Evolutionary conservation across 2,329 filamentous ascomycete genomes (phyloP), one percentile per base, ranked within the genome.

Genomic region (Dothidotthia symphoricarpi): DNA sequence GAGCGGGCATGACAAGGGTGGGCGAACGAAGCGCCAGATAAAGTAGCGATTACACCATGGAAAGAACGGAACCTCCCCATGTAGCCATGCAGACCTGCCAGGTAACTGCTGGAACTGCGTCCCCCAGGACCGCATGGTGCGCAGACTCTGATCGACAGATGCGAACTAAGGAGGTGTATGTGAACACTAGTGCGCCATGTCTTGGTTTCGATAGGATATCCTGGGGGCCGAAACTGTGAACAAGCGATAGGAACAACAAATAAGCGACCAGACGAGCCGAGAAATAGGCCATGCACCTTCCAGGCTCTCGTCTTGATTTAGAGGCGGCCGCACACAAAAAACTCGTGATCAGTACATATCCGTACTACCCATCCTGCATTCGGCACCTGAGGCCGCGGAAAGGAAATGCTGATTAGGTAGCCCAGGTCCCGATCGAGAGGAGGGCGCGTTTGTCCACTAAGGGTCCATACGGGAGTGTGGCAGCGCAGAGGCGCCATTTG

Each of bases 31-130:
- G 51, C 49, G 49, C 46, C 47, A 52, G 37, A 48, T 33, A 40
- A 34, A 54, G 53, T 57, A 57, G 46, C 43, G 58, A 63, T 52
- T 43, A 49, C 34, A 44, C 38, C 37, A 45, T 34, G 38, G 19
- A 39, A 15, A 35, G 28, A 31, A 54, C 44, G 47, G 53, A 59
- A 62, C 55, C 41, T 41, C 57, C 31, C 52, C 52, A 37, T 31
- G 46, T 55, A 24, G 47, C 48, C 45, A 39, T 43, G 31, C 28
- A 22, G 39, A 34, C 45, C 26, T 41, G 47, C 37, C 41, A 22
- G 41, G 46, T 33, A 42, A 24, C 36, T 47, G 34, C 43, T 31
- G 36, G 39, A 45, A 41, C 41, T 45, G 41, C 34, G 30, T 39
- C 41, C 46, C n/a, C 39, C 35, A 44, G 40, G 40, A 38, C 43